Conservation (phyloP, 176 grass and related monocot species). For the Alopecurus myosuroides region DNA sequence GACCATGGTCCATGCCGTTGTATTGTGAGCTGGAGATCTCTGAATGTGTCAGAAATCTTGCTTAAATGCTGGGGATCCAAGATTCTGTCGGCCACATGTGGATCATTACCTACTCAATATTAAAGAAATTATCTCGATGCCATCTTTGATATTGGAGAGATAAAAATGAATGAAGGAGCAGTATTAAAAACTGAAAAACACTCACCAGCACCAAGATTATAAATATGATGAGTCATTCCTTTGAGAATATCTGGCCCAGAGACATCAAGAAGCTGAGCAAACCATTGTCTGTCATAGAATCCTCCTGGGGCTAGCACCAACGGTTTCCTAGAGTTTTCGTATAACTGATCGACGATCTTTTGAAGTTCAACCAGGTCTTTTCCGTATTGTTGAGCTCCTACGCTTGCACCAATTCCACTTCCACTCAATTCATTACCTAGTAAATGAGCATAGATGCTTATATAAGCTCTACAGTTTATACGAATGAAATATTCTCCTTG, state of each 20-base stretch:
- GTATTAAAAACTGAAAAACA: not conserved
- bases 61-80: slow-evolving; percentile 70
- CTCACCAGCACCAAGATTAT: slow-evolving; percentile 94
- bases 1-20: slow-evolving; percentile 75
- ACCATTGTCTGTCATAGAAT: slow-evolving; percentile 85
- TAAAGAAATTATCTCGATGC: not conserved
- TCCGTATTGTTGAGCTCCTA: slow-evolving; percentile 67
- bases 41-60: slow-evolving; percentile 62
- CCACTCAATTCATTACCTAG: slow-evolving; percentile 97
- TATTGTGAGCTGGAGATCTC: slow-evolving; percentile 74
- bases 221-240: slow-evolving; percentile 92
- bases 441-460: not conserved
- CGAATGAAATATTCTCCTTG: not conserved
- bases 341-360: slow-evolving; percentile 51
- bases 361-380: slow-evolving; percentile 74
- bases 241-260: slow-evolving; percentile 61
- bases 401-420: slow-evolving; percentile 73
- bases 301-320: slow-evolving; percentile 83
- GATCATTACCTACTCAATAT: slow-evolving; percentile 72
- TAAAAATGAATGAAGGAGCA: not conserved
- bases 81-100: slow-evolving; percentile 58
- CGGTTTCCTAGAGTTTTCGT: slow-evolving; percentile 48
- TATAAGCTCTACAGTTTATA: slow-evolving; percentile 5
- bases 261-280: slow-evolving; percentile 59
- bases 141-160: not conserved